A percentile compares a stretch with the other conserved stretches of the same genome.
phyloP scores from a whole-genome alignment of 139 green algal species.

The Micractinium sp. region DNA sequence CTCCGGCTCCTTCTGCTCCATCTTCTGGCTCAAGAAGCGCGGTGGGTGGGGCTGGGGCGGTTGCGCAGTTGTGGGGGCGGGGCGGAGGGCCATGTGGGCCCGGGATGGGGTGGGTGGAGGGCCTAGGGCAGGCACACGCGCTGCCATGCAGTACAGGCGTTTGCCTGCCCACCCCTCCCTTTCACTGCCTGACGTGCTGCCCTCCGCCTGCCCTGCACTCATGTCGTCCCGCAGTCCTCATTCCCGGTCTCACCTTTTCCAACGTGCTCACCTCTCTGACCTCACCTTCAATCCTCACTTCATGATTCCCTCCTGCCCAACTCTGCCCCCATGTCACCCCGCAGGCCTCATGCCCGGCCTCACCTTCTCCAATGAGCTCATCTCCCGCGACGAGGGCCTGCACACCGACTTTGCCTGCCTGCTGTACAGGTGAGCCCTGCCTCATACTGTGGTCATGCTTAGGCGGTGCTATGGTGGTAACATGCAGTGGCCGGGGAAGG shows the following conservation, averaged over 20 bases:
- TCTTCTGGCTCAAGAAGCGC: slow-evolving; percentile 99
- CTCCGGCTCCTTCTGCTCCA: slow-evolving; percentile 95
- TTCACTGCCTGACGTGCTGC: too few species aligned
- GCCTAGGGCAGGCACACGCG: background rate
- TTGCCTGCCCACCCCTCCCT: too few species aligned
- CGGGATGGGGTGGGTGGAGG: too few species aligned
- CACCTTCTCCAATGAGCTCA: slow-evolving; percentile 99
- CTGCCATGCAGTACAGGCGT: too few species aligned
- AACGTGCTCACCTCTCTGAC: too few species aligned
- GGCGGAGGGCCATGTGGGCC: too few species aligned
- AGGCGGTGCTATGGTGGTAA: background rate
- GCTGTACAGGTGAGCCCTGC: slow-evolving; percentile 78
- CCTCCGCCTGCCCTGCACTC: too few species aligned
- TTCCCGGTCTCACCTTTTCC: too few species aligned
- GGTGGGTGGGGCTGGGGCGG: slow-evolving; percentile 57
- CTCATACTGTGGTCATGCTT: background rate
- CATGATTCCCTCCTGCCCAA: too few species aligned
- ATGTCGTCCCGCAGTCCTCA: too few species aligned
- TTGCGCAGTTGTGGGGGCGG: background rate
- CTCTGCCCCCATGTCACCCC: background rate
- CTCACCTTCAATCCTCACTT: background rate
- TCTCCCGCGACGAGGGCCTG: slow-evolving; percentile 97
- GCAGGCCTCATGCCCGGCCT: slow-evolving; percentile 88
- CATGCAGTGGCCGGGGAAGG: too few species aligned
- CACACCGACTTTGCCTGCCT: slow-evolving; percentile 98